Base-by-base conservation (phyloP, 768 basidiomycete species). In the Rhizopogon vinicolor region DNA sequence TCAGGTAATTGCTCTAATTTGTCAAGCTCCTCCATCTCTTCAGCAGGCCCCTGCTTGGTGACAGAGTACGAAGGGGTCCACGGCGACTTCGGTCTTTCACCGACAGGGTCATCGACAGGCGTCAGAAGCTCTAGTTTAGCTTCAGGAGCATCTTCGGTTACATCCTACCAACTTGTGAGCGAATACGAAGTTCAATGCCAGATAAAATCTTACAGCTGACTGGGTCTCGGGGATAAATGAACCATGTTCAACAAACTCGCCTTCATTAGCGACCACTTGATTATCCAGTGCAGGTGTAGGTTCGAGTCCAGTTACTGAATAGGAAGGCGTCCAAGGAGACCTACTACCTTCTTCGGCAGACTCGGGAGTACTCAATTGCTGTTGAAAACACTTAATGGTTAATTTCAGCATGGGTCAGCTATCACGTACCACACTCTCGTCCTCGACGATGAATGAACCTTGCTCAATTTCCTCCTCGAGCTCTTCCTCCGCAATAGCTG, bases 61-160 rank as follows among this genome's bases (percentile, higher is more conserved):
- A 73, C 72, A 37, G 72, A 72, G 55, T 73, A 72, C 8, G 70
- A 72, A 18, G 72, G 62, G 3, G 66, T 66, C 72, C 69, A 71
- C n/a, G 67, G 66, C 1, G 72, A 72, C 52, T 63, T 63, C n/a
- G 66, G 66, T 42, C 65, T 62, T 31, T 70, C 65, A 10, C 45
- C 46, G 18, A 52, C 22, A 14, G 46, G 41, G 14, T 33, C 54
- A 31, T 52, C 55, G 18, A 29, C 35, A 14, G 41, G 43, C 14
- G 44, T 56, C n/a, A 57, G 33, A 25, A 55, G 50, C 19, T 29
- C 51, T 6, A 13, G 28, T 19, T 42, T 43, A 0, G 25, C 41
- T 19, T 44, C 51, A n/a, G 45, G n/a, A 19, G 39, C 19, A 37
- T 40, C 51, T n/a, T 52, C 37, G 5, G 19, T 29, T 13, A 37